Evolutionary conservation across 2,329 filamentous ascomycete species (phyloP), one percentile per base, ranked within the genome.

Genomic region (Cadophora sp.): DNA sequence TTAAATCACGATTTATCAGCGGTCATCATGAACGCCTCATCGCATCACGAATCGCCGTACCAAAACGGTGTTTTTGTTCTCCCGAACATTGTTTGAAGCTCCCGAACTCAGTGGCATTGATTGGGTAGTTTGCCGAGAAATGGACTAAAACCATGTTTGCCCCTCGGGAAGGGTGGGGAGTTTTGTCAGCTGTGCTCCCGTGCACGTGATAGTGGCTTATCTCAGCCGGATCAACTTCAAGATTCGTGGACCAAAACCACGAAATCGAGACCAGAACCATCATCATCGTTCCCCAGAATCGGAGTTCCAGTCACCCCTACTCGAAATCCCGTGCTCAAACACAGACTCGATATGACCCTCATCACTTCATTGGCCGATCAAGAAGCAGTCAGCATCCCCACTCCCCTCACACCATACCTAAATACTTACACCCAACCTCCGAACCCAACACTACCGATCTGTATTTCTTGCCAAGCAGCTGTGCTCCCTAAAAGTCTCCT

Each of bases 401-500:
- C 26, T n/a, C 1, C 27, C n/a, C 27, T 31, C 53, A 58, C 31
- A 8, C 7, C 27, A 6, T 34, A 58, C 27, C 2, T 53, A 19
- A 58, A n/a, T 19, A 27, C n/a, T 29, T 9, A 22, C 53, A 37
- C 5, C 24, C 71, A 12, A 40, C 67, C 59, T n/a, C 58, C 27
- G n/a, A 67, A 11, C 61, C 65, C 19, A 24, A 46, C 16, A 29
- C 37, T 72, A n/a, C 68, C 68, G 53, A 46, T 71, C 16, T 73
- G 71, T 53, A 63, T 37, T 1, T 14, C 8, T 3, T 73, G 71
- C 46, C 64, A 70, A 68, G 34, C 58, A 19, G 71, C 69, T 27
- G 22, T 73, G 14, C 66, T 73, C 19, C 71, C 71, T 1, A 71
- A 62, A 50, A 69, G 66, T 12, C 40, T 72, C 40, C 29, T 68